Evolutionary conservation across 1,284 basidiomycete genomes (phyloP), one percentile per base, ranked within the genome.

Genomic region (Gymnopus androsaceus): DNA sequence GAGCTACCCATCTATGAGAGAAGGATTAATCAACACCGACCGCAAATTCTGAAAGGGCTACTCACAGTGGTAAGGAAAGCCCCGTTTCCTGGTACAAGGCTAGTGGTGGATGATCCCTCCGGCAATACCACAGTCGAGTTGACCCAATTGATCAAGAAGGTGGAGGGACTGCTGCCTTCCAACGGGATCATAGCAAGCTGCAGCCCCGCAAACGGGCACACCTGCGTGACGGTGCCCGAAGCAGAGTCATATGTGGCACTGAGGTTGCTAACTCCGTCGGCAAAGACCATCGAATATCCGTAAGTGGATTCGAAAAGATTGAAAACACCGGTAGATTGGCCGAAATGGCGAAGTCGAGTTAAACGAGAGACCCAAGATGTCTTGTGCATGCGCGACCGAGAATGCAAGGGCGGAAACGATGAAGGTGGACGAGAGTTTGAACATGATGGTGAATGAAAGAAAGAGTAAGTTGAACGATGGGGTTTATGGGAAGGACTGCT

Each of bases 261-360:
- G 23, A 37, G 19, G 21, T 14, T 36, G 12, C 15, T 48, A 2
- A 11, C 23, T 5, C 33, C 47, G 11, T 12, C 34, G n/a, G 47
- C 33, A 19, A 34, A 36, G 7, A 4, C 23, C 47, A 49, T 49
- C 6, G 47, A 8, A 25, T 37, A 49, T 3, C 47, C 47, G 21
- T 37, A 37, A 2, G 47, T 37, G 6, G 17, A 17, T n/a, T 36
- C 14, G 11, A 37, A 14, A 1, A 49, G 47, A 8, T 17, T 36
- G 33, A 49, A 34, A 1, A 15, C 21, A 7, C 47, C 47, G 14
- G 19, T 49, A 5, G 47, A 49, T 36, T 49, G 31, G 3, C 47
- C 47, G 21, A 36, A 49, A n/a, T 34, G 47, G 47, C 6, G 47
- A 49, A 12, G 47, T 49, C 4, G 47, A 49, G 47, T 49, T 49